phyloP scores from a whole-genome alignment of 78 protist species.

The Trichosphaerium sp. region DNA sequence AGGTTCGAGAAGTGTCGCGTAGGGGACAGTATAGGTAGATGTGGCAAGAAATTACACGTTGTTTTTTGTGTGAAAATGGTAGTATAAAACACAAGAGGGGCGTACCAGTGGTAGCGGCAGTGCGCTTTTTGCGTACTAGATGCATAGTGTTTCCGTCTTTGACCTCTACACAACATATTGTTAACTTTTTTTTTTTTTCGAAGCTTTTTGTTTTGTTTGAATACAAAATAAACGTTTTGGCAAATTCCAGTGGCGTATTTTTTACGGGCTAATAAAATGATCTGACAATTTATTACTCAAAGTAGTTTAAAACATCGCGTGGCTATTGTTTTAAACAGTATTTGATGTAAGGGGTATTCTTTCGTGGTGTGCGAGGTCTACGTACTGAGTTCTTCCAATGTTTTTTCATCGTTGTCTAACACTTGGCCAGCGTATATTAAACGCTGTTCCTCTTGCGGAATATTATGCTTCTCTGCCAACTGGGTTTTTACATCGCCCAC shows the following conservation, averaged over 20 bases:
- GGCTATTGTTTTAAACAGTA: neutral
- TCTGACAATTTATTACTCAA: neutral
- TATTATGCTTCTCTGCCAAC: constrained; percentile 9
- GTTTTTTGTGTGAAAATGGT: no score
- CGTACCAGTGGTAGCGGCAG: no score
- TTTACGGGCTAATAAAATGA: neutral
- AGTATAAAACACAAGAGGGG: no score
- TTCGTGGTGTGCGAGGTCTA: neutral
- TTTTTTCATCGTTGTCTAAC: constrained; percentile 66
- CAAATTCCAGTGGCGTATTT: no score
- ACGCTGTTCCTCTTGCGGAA: constrained; percentile 69
- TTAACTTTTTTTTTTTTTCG: no score
- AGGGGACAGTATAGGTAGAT: no score
- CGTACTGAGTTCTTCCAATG: constrained; percentile 39
- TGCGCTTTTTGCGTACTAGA: no score
- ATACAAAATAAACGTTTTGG: no score
- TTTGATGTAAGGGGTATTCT: neutral
- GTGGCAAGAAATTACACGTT: no score
- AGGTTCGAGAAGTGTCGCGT: no score
- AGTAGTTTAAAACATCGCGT: neutral
- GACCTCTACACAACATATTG: constrained; percentile 13
- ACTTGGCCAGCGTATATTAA: constrained; percentile 74
- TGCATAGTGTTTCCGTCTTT: constrained; percentile 69
- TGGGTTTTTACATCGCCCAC: no score
- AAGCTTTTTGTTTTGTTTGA: no score